These are phyloP conservation scores for Oryza punctata DNA, from an alignment of 176 grass and related monocot genomes.

Conservation along the genomic window DNA sequence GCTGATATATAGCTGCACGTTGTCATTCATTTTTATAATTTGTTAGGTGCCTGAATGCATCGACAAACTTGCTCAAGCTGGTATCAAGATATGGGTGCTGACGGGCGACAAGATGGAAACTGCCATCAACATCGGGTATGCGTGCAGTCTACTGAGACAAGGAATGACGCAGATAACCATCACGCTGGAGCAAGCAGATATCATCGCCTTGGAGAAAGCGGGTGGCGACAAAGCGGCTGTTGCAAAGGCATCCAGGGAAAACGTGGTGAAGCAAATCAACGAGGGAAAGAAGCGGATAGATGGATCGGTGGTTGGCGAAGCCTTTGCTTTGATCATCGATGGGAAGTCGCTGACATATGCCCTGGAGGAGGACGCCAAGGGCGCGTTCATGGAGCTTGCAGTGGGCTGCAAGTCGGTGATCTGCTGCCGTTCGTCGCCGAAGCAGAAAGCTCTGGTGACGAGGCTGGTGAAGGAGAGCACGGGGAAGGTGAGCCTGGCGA, in stretches of 20 bases:
- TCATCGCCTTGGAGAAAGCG: conserved; percentile 67
- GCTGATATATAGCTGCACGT: neutral
- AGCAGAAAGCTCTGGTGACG: conserved; percentile 97
- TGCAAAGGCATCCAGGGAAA: conserved; percentile 62
- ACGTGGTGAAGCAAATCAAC: conserved; percentile 55
- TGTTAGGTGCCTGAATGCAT: conserved; percentile 90
- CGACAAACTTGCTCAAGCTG: conserved; percentile 93
- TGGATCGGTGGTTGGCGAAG: conserved; percentile 39
- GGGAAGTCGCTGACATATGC: conserved; percentile 87
- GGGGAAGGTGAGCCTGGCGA: conserved; percentile 68
- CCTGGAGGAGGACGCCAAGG: conserved; percentile 55
- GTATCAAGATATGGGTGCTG: conserved; percentile 98
- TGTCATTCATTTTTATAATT: neutral
- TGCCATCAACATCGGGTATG: conserved; percentile 93
- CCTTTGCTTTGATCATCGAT: conserved; percentile 84
- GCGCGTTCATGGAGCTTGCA: conserved; percentile 65
- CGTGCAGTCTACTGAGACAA: conserved; percentile 89
- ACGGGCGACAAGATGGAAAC: conserved; percentile 99
- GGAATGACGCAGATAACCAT: conserved; percentile 95
- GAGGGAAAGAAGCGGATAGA: conserved; percentile 54
- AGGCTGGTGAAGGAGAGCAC: conserved; percentile 78
- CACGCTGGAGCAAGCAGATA: conserved; percentile 68
- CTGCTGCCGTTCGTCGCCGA: conserved; percentile 91
- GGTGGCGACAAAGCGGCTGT: conserved; percentile 51
- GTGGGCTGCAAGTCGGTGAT: conserved; percentile 73